Evolutionary conservation across 208 protist species (phyloP).

Genomic region (Leptomonas seymouri): DNA sequence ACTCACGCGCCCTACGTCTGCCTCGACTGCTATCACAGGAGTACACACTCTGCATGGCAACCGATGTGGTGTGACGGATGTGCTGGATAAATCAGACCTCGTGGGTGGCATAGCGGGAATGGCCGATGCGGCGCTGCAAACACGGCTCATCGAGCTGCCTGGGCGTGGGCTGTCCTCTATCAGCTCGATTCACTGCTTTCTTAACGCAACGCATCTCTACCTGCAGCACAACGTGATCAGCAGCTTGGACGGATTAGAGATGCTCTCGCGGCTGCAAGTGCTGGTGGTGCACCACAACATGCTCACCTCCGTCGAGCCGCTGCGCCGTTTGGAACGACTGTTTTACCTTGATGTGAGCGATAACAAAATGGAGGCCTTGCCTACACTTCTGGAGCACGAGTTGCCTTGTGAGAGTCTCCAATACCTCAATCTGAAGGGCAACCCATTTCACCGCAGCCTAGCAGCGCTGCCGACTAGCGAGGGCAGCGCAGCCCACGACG

Average conservation of each 20-base stretch:
- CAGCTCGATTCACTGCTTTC: constrained; percentile 52
- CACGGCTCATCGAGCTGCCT: constrained; percentile 51
- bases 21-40: neutral
- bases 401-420: constrained; percentile 53
- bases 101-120: constrained; percentile 64
- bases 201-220: constrained; percentile 82
- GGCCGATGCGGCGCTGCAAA: constrained; percentile 67
- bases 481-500: neutral
- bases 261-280: constrained; percentile 67
- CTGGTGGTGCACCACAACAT: constrained; percentile 80
- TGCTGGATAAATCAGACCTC: constrained; percentile 44
- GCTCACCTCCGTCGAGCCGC: constrained; percentile 47
- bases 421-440: constrained; percentile 60
- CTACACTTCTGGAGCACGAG: constrained; percentile 36
- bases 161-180: constrained; percentile 42
- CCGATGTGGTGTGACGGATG: constrained; percentile 17
- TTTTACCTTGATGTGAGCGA: constrained; percentile 63
- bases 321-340: constrained; percentile 48
- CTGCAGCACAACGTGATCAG: constrained; percentile 72
- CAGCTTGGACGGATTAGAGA: constrained; percentile 59
- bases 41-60: neutral
- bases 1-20: neutral
- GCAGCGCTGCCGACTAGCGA: too few relatives aligned
- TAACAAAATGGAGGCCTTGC: constrained; percentile 52
- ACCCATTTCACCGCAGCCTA: constrained; percentile 50